These are phyloP conservation scores for Achaetomiella virescens DNA, from an alignment of 495 filamentous ascomycete species.

Conservation along the genomic window DNA sequence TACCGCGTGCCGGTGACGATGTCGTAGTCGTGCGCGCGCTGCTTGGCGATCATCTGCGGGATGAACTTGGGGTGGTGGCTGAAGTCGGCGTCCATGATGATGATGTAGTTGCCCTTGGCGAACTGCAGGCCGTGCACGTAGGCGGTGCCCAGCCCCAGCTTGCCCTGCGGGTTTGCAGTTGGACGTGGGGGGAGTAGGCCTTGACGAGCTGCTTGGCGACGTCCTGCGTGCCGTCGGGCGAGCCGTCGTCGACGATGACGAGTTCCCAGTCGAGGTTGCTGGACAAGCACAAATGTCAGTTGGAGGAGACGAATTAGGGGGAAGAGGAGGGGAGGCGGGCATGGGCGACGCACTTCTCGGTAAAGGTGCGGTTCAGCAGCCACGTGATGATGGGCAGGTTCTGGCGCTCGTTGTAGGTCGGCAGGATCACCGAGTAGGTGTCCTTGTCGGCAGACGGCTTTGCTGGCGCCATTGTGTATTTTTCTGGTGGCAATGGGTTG, in stretches of 20 bases:
- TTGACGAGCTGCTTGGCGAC: conserved; percentile 84
- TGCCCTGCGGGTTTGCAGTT: conserved; percentile 81
- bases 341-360: conserved; percentile 56
- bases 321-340: not conserved
- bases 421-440: conserved; percentile 95
- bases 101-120: conserved; percentile 82
- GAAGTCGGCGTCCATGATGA: conserved; percentile 99
- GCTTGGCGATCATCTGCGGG: conserved; percentile 73
- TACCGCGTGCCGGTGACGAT: conserved; percentile 97
- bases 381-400: conserved; percentile 95
- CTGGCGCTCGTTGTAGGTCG: conserved; percentile 95
- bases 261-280: conserved; percentile 97
- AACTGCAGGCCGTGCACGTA: conserved; percentile 93
- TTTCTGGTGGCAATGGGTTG: not conserved
- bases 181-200: conserved; percentile 70
- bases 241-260: conserved; percentile 95
- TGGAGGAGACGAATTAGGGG: not conserved
- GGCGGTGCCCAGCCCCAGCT: conserved; percentile 92
- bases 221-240: conserved; percentile 88
- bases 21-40: conserved; percentile 68
- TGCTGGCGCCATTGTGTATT: conserved; percentile 18
- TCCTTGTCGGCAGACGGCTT: conserved; percentile 36
- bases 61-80: conserved; percentile 97
- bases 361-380: conserved; percentile 87
- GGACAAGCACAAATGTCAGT: not conserved